phyloP scores from a whole-genome alignment of 306 rosid genomes.

The Calophaca sinica region DNA sequence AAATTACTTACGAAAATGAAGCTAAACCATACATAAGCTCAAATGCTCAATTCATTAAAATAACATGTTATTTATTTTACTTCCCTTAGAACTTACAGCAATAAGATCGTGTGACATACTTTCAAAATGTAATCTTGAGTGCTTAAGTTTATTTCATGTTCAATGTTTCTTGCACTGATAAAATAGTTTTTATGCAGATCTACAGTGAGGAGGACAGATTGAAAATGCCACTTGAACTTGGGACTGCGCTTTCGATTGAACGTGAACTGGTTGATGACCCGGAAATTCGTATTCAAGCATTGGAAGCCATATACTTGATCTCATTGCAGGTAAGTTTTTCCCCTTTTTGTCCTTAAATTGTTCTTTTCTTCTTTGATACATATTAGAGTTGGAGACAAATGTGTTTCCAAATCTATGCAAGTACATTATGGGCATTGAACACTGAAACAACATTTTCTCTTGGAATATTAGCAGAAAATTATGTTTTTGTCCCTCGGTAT shows the following conservation, averaged over 20 bases:
- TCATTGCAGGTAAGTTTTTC: slow-evolving; percentile 66
- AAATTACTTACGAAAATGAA: slow-evolving; percentile 8
- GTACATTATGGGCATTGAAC: too few relatives aligned
- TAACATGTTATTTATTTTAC: neutral
- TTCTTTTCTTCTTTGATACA: too few relatives aligned
- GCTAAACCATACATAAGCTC: neutral
- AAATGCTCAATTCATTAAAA: too few relatives aligned
- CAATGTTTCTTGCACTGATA: slow-evolving; percentile 37
- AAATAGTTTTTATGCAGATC: slow-evolving; percentile 56
- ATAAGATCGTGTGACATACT: slow-evolving; percentile 8
- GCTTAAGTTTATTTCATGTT: neutral
- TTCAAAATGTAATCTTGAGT: slow-evolving; percentile 19
- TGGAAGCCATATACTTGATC: slow-evolving; percentile 93
- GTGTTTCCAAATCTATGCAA: too few relatives aligned
- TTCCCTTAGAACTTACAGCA: slow-evolving; percentile 19
- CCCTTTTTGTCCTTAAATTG: neutral
- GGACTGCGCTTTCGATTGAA: slow-evolving; percentile 86
- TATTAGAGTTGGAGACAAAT: too few relatives aligned
- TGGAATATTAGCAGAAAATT: too few relatives aligned
- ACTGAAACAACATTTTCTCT: too few relatives aligned
- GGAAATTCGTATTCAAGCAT: slow-evolving; percentile 77
- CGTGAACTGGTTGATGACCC: slow-evolving; percentile 83
- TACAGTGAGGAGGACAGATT: slow-evolving; percentile 76
- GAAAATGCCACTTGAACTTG: slow-evolving; percentile 96
- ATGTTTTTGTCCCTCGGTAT: too few relatives aligned